Conservation (phyloP, 495 filamentous ascomycete genomes). For the Penicillium lagena region DNA sequence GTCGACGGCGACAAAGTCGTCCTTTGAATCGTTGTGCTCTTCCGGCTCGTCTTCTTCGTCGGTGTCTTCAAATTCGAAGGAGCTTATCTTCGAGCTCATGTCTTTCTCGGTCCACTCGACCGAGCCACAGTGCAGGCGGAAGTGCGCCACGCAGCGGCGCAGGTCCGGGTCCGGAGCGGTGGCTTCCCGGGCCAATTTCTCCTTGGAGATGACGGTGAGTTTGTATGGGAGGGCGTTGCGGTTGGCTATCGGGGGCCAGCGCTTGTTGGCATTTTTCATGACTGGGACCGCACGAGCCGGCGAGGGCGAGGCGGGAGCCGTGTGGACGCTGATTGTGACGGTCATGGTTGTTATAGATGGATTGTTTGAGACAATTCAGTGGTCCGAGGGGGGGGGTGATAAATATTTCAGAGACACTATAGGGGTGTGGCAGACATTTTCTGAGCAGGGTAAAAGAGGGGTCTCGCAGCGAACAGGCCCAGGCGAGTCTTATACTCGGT, state of each 20-base stretch:
- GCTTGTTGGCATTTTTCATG: conserved; percentile 28
- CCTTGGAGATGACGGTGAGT: conserved; percentile 35
- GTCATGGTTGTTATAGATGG: conserved; percentile 10
- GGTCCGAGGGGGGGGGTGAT: not conserved
- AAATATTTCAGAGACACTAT: no score
- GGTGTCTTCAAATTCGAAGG: conserved; percentile 34
- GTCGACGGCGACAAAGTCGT: conserved; percentile 2
- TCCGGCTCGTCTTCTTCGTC: conserved; percentile 30
- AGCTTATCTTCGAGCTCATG: conserved; percentile 36
- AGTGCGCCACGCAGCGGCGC: conserved; percentile 37
- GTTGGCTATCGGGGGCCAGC: conserved; percentile 38
- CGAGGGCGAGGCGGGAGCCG: conserved; percentile 11
- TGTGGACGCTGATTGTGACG: conserved; percentile 5
- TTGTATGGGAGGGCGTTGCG: conserved; percentile 35
- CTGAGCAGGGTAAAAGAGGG: not conserved
- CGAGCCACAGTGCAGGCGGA: conserved; percentile 32
- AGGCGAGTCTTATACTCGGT: conserved; percentile 9
- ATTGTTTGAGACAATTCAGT: not conserved
- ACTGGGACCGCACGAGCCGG: conserved; percentile 12
- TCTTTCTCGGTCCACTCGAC: conserved; percentile 37
- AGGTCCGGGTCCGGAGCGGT: conserved; percentile 36
- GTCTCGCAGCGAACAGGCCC: not conserved
- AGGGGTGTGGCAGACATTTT: no score
- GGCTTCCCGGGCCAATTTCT: conserved; percentile 36
- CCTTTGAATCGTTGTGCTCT: conserved; percentile 1